A percentile compares a stretch with the other conserved stretches of the same genome.
Evolutionary conservation across 192 early-diverging fungal species (phyloP).

Genomic region (Lobulomyces angularis): DNA sequence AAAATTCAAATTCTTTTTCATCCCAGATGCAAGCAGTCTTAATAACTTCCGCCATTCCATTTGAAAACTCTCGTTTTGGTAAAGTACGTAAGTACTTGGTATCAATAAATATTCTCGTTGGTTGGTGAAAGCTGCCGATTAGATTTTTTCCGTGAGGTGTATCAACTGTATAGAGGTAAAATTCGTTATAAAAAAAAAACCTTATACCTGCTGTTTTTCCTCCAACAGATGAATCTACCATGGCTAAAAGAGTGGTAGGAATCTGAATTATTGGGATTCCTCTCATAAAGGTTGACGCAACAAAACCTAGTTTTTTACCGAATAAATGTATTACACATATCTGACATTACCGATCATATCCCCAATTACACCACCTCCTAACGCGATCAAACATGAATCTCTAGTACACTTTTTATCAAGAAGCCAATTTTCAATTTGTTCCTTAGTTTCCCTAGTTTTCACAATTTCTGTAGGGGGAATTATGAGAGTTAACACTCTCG

Average conservation of each 20-base stretch:
- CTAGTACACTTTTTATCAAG: slow-evolving; percentile 72
- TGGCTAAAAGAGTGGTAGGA: slow-evolving; percentile 87
- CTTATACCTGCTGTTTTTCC: slow-evolving; percentile 95
- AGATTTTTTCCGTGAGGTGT: slow-evolving; percentile 91
- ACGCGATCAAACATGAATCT: slow-evolving; percentile 81
- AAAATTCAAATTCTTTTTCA: slow-evolving; percentile 73
- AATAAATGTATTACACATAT: not conserved
- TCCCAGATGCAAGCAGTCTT: slow-evolving; percentile 93
- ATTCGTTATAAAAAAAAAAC: too few species aligned
- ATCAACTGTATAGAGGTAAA: too few species aligned
- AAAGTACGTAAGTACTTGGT: slow-evolving; percentile 68
- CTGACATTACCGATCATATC: slow-evolving; percentile 64
- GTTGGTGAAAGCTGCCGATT: slow-evolving; percentile 94
- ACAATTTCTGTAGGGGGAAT: slow-evolving; percentile 78
- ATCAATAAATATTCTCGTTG: slow-evolving; percentile 86
- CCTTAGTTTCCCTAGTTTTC: slow-evolving; percentile 81
- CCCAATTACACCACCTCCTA: slow-evolving; percentile 96
- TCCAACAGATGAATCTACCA: slow-evolving; percentile 96
- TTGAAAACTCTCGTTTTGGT: slow-evolving; percentile 82
- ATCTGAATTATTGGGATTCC: slow-evolving; percentile 89
- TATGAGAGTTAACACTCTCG: slow-evolving; percentile 53
- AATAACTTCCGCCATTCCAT: slow-evolving; percentile 96
- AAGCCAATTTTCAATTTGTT: slow-evolving; percentile 83
- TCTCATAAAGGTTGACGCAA: slow-evolving; percentile 98
- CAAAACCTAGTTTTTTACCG: slow-evolving; percentile 42